A percentile compares a stretch with the other conserved stretches of the same genome.
phyloP scores from a whole-genome alignment of 148 eudicot species.

The Heliosperma pusillum region DNA sequence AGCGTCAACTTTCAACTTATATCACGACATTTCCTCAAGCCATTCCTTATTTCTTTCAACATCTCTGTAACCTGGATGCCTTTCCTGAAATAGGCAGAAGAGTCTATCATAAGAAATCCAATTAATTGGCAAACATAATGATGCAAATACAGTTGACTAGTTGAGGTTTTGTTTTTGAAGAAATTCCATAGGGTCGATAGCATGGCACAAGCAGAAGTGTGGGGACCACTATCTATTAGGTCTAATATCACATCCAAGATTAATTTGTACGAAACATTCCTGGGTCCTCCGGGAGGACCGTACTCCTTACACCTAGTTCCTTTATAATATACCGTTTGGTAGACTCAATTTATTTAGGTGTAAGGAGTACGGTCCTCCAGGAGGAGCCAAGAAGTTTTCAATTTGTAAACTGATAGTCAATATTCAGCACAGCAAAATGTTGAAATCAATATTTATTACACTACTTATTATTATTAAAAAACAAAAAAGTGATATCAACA shows the following conservation, averaged over 20 bases:
- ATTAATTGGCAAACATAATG: neutral
- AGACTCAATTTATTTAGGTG: too few relatives aligned
- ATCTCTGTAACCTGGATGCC: slow-evolving; percentile 54
- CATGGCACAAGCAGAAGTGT: neutral
- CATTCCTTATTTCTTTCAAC: slow-evolving; percentile 72
- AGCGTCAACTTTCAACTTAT: slow-evolving; percentile 14
- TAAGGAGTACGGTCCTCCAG: too few relatives aligned
- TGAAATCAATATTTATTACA: neutral
- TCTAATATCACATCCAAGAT: neutral
- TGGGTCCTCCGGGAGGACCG: too few relatives aligned
- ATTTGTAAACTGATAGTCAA: neutral
- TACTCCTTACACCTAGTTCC: too few relatives aligned
- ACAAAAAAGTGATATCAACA: neutral
- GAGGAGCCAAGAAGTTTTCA: too few relatives aligned
- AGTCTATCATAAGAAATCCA: slow-evolving; percentile 9
- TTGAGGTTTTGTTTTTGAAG: neutral
- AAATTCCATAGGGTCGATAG: neutral
- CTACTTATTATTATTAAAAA: neutral
- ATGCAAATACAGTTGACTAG: neutral
- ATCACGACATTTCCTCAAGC: slow-evolving; percentile 50
- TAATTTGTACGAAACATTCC: neutral
- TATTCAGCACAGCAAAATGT: neutral
- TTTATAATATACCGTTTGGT: too few relatives aligned
- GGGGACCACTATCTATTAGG: neutral
- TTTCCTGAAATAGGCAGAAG: slow-evolving; percentile 47